Conservation (phyloP, 2,329 filamentous ascomycete genomes). For the Coniochaeta prunicola region DNA sequence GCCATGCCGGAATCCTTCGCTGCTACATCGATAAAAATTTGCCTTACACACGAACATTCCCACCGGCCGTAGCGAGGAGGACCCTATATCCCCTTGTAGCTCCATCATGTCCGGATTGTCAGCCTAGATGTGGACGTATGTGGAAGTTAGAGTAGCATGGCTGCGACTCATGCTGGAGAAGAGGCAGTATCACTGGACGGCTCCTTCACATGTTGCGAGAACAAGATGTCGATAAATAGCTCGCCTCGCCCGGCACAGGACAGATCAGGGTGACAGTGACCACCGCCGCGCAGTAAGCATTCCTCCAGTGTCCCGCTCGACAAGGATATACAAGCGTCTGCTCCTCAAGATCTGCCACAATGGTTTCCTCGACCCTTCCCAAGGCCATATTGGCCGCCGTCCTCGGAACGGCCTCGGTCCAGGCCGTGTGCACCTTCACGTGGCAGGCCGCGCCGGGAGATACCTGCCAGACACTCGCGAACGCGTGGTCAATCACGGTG, state of each 20-base stretch:
- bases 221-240: neutral
- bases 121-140: neutral
- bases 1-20: neutral
- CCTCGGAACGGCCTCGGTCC: neutral
- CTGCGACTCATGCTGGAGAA: neutral
- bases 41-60: neutral
- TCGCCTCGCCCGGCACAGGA: neutral
- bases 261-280: neutral
- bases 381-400: neutral
- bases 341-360: neutral
- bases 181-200: neutral
- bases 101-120: neutral
- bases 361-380: neutral
- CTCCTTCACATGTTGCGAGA: neutral
- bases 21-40: neutral
- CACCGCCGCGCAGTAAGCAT: neutral
- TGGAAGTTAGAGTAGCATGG: neutral
- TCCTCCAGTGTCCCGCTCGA: neutral
- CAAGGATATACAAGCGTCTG: neutral
- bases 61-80: neutral
- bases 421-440: neutral
- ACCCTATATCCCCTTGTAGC: neutral
- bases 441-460: neutral
- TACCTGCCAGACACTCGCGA: neutral
- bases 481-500: neutral